These are phyloP conservation scores for Botryotinia globosa DNA, from an alignment of 2,329 filamentous ascomycete genomes.

Conservation along the genomic window DNA sequence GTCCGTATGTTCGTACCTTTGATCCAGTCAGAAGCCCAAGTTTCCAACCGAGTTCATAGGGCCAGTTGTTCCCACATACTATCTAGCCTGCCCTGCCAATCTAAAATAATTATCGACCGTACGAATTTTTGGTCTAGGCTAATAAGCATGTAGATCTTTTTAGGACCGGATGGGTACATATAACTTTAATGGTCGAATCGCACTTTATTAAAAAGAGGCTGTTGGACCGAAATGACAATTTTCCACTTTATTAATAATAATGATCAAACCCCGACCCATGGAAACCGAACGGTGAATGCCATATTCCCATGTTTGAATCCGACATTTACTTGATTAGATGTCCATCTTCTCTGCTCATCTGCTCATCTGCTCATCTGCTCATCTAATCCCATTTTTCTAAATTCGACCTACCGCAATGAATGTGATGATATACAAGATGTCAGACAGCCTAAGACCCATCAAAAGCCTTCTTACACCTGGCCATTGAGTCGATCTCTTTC, in stretches of 20 bases:
- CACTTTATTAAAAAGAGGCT: conserved; percentile 2
- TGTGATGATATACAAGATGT: neutral
- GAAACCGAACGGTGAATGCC: neutral
- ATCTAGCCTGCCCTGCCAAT: conserved; percentile 6
- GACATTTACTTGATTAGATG: conserved; percentile 3
- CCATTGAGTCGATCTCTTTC: conserved; percentile 1
- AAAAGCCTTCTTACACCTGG: neutral
- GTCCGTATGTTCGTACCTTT: conserved; percentile 4
- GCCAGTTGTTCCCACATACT: conserved; percentile 12
- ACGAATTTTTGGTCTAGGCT: neutral
- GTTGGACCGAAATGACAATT: neutral
- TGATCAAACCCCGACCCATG: neutral
- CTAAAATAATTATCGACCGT: conserved; percentile 15
- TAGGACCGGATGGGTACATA: neutral
- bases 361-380: conserved; percentile 7
- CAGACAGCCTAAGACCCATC: neutral
- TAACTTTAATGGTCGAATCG: conserved; percentile 9
- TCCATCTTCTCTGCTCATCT: neutral
- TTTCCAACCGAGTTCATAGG: conserved; percentile 18
- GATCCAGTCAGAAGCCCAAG: conserved; percentile 8
- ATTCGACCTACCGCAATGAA: conserved; percentile 10
- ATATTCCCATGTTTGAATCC: neutral
- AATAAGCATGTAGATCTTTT: conserved; percentile 12
- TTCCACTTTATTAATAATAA: conserved; percentile 7
- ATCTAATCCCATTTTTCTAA: conserved; percentile 8